Evolutionary conservation across 2,329 filamentous ascomycete species (phyloP), one percentile per base, ranked within the genome.

Genomic region (Drechslerella coelobrocha): DNA sequence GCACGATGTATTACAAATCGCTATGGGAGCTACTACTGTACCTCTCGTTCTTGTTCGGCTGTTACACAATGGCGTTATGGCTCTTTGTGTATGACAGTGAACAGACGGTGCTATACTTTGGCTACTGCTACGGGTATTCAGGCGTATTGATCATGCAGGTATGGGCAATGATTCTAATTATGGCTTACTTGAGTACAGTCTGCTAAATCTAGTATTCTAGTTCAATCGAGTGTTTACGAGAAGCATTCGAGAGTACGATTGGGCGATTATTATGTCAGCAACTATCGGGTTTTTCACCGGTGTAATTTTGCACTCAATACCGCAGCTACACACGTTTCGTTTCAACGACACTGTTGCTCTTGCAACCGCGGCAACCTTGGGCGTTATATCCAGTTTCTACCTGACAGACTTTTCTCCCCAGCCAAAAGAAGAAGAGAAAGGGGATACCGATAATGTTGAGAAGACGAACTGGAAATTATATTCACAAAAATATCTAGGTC

Each of bases 191-290:
- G 24, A 14, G 27, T 19, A 3, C 2, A 50, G 1, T 9, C 17
- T 3, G 27, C 14, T 43, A 10, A 56, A 39, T 54, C 1, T 17
- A n/a, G 10, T 14, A 14, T 39, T n/a, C 7, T 65, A 73, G 75
- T 79, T 79, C 75, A 80, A 80, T 71, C 77, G 79, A 5, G 79
- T 79, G 66, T 80, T 80, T 73, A 79, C 79, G 12, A 79, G 75
- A 1, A 77, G 79, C 57, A 75, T 79, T 37, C 73, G 72, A 43
- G 74, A 75, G 2, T 79, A 80, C 54, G 76, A 79, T 48, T 74
- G 73, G 21, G 77, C 77, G 6, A 78, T 80, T 51, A 75, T 80
- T n/a, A 71, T 71, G 14, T 76, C 77, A 1, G 78, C 77, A 1
- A 54, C 73, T 12, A 45, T 76, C 4, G 79, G 79, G 0, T 79